Evolutionary conservation across 257 asterid genomes (phyloP).

Genomic region (Coffea eugenioides): DNA sequence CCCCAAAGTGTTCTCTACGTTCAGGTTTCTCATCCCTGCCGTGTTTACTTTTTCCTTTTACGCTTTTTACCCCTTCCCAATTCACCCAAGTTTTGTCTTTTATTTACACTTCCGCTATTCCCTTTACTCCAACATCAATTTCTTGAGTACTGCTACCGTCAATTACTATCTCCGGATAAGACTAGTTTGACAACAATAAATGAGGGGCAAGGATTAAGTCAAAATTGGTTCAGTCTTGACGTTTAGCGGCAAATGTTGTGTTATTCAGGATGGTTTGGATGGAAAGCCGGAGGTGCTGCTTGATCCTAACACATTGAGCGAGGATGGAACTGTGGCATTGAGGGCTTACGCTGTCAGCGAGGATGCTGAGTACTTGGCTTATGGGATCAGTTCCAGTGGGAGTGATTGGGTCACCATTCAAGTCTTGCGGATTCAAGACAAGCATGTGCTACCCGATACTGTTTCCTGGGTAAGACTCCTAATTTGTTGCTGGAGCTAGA

Average conservation of each 20-base stretch:
- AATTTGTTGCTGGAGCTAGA: background rate
- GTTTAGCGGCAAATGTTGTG: background rate
- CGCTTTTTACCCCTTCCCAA: background rate
- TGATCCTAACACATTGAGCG: slow-evolving; percentile 83
- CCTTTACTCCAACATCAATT: background rate
- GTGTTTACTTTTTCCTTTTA: background rate
- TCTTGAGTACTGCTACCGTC: background rate
- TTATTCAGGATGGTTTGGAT: slow-evolving; percentile 70
- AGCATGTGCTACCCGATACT: slow-evolving; percentile 54
- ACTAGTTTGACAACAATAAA: background rate
- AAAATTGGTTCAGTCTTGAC: background rate
- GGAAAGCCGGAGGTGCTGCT: slow-evolving; percentile 76
- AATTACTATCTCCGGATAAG: too few relatives aligned
- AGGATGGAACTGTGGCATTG: slow-evolving; percentile 85
- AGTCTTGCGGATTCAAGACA: slow-evolving; percentile 69
- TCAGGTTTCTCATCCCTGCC: slow-evolving; percentile 48
- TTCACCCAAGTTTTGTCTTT: background rate
- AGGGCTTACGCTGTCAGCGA: slow-evolving; percentile 56
- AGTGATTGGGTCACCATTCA: slow-evolving; percentile 94
- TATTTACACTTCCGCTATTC: background rate
- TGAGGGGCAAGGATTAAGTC: background rate
- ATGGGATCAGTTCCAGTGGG: slow-evolving; percentile 85
- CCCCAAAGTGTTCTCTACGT: slow-evolving; percentile 83
- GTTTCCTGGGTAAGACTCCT: slow-evolving; percentile 67
- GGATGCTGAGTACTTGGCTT: slow-evolving; percentile 82